These are phyloP conservation scores for Saussurea involucrata DNA, from an alignment of 129 eudicot species.

Conservation along the genomic window DNA sequence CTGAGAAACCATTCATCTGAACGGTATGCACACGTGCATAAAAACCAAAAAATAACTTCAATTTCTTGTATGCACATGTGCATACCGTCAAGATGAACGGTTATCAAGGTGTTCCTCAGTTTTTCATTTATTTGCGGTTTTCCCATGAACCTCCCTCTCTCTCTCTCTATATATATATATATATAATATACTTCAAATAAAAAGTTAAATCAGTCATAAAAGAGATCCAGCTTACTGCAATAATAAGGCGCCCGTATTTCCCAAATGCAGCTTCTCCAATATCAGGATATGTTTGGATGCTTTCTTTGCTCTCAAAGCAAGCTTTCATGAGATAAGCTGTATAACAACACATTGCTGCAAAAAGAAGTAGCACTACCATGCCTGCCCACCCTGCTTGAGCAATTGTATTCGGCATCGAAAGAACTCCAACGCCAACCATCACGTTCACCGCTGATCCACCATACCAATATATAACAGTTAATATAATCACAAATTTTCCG, in stretches of 20 bases:
- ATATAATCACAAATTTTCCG: background rate
- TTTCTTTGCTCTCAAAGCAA: slow-evolving; percentile 73
- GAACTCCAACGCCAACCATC: slow-evolving; percentile 85
- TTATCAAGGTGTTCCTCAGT: no score
- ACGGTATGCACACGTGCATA: no score
- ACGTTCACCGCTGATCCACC: slow-evolving; percentile 61
- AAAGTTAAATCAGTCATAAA: background rate
- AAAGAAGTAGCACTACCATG: slow-evolving; percentile 49
- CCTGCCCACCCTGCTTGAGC: slow-evolving; percentile 82
- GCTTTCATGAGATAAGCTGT: slow-evolving; percentile 78
- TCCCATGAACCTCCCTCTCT: no score
- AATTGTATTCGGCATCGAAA: slow-evolving; percentile 76
- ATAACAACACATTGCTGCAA: slow-evolving; percentile 72
- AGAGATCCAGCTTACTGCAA: slow-evolving; percentile 50
- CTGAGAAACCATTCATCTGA: no score
- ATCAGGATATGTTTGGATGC: slow-evolving; percentile 65
- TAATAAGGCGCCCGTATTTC: slow-evolving; percentile 71
- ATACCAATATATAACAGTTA: slow-evolving; percentile 10
- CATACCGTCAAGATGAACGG: no score
- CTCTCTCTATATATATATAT: no score
- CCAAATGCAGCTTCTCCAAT: slow-evolving; percentile 99
- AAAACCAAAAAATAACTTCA: no score
- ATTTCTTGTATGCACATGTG: no score
- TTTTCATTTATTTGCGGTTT: no score
- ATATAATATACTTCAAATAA: background rate